A percentile compares a stretch with the other conserved stretches of the same genome.
Conservation (phyloP, 1,284 basidiomycete genomes). For the Tetrapyrgos nigripes region DNA sequence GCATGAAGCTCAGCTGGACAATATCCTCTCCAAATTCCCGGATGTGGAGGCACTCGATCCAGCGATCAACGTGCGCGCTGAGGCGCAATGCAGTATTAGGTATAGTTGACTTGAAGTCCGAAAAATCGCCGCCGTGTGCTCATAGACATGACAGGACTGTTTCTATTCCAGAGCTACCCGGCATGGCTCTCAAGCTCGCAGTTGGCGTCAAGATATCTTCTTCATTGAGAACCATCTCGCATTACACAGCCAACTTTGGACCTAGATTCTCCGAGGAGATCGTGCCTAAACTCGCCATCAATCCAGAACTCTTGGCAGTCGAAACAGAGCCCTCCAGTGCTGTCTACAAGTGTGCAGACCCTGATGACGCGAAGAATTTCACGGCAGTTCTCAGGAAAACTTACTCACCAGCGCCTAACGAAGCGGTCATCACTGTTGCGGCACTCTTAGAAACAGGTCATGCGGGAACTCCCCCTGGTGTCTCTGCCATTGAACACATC, state of each 20-base stretch:
- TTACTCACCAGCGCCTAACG: constrained; percentile 40
- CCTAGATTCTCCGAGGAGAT: constrained; percentile 55
- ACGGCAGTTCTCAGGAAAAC: constrained; percentile 52
- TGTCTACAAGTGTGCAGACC: constrained; percentile 43
- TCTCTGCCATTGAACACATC: constrained; percentile 48
- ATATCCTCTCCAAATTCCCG: constrained; percentile 46
- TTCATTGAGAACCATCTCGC: constrained; percentile 57
- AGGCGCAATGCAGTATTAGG: constrained; percentile 58
- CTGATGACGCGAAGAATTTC: constrained; percentile 56
- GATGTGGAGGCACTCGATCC: constrained; percentile 45
- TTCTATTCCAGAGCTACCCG: constrained; percentile 45
- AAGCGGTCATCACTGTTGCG: constrained; percentile 52
- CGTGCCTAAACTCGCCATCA: constrained; percentile 49
- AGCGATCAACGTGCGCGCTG: constrained; percentile 43
- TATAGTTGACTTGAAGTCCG: constrained; percentile 22
- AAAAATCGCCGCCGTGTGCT: neutral
- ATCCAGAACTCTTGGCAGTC: constrained; percentile 45
- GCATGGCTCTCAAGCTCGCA: constrained; percentile 51
- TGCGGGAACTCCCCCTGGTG: constrained; percentile 39
- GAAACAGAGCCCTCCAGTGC: constrained; percentile 54
- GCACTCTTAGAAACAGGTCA: constrained; percentile 56
- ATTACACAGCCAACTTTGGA: constrained; percentile 59
- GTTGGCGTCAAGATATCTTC: constrained; percentile 61
- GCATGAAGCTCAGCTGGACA: constrained; percentile 56
- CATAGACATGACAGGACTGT: constrained; percentile 44